Base-by-base conservation (phyloP, 257 asterid species). In the Nicotiana noctiflora region DNA sequence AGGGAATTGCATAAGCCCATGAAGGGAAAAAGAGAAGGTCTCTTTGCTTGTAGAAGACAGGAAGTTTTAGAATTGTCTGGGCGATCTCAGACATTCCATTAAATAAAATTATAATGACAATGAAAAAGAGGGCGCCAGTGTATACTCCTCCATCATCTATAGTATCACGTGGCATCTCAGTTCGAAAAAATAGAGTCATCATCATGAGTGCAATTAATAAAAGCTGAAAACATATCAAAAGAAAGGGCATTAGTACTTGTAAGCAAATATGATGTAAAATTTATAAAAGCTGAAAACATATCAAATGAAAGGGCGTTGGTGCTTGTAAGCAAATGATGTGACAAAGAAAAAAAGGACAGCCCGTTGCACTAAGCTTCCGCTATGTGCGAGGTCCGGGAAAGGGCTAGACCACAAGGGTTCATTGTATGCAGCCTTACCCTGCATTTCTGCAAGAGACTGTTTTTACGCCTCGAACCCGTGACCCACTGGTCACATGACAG, bases 41-140 rank as follows among this genome's bases (percentile, higher is more conserved):
- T 83, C 95, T 81, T 84, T 91, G 95, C 83, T 91, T 91, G 83
- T 88, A 91, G 86, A 91, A 91, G 14, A 89, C 91, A 0, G 95
- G 95, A 60, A 91, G 92, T 84, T 91, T 91, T 68, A 83, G 87
- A 70, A 91, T 86, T 4, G 90, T 86, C 95, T 87, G 81, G 5
- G 90, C 72, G 21, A 89, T 87, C 86, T 91, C 93, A 0, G 92
- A 55, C 82, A 91, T 68, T 37, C 95, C 95, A 6, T 91, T 90
- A 84, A 92, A 92, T 92, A 90, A 86, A 52, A 85, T 64, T 84
- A 83, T 85, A 23, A 88, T 56, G 49, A 88, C 83, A 2, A 82
- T 1, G 52, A 85, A 89, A 77, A 92, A 90, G 12, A 92, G 83
- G 76, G 93, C 92, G 14, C 94, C 94, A 1, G 77, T 34, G 51